These are phyloP conservation scores for Candida coleopterorum DNA, from an alignment of 805 yeast species.

Conservation along the genomic window DNA sequence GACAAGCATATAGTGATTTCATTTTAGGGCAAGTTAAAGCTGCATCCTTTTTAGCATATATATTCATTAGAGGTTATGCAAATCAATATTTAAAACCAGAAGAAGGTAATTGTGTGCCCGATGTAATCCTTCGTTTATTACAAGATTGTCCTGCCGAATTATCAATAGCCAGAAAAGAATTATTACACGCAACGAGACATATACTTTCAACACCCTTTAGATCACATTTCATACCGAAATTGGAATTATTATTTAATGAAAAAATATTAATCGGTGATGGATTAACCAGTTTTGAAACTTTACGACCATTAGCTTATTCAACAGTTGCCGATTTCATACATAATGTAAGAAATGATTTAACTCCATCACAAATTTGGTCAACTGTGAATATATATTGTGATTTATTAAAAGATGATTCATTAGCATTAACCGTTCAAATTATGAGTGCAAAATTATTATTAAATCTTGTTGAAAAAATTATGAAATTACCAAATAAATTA, in stretches of 20 bases:
- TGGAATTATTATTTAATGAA: conserved; percentile 82
- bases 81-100: conserved; percentile 46
- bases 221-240: conserved; percentile 74
- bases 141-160: conserved; percentile 96
- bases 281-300: conserved; percentile 81
- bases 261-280: conserved; percentile 88
- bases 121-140: conserved; percentile 73
- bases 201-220: conserved; percentile 89
- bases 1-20: conserved; percentile 81
- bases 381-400: conserved; percentile 80
- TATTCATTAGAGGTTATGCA: conserved; percentile 79
- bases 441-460: conserved; percentile 91
- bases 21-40: conserved; percentile 93
- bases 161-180: conserved; percentile 86
- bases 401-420: conserved; percentile 71
- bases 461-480: conserved; percentile 83
- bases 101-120: conserved; percentile 66
- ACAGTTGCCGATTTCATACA: conserved; percentile 95
- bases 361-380: conserved; percentile 78
- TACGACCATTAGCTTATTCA: conserved; percentile 89
- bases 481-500: conserved; percentile 72
- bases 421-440: conserved; percentile 87
- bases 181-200: conserved; percentile 90
- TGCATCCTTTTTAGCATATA: conserved; percentile 90
- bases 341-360: conserved; percentile 78